phyloP scores from a whole-genome alignment of 441 rosid species.

The Jatropha multifida region DNA sequence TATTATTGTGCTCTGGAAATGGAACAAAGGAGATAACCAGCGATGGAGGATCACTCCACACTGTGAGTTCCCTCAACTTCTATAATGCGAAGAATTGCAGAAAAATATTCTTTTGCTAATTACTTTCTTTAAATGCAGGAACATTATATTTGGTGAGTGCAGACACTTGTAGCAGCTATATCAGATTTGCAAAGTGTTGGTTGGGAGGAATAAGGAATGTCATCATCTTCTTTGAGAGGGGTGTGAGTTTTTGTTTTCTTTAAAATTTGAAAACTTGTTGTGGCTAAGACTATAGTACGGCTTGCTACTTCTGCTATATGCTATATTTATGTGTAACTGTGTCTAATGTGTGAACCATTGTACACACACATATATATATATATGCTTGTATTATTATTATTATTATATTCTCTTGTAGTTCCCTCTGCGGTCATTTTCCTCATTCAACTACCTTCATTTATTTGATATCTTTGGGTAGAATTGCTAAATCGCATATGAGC shows the following conservation, averaged over 20 bases:
- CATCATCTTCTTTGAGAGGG: neutral
- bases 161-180: neutral
- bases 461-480: neutral
- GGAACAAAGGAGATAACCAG: conserved; percentile 89
- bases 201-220: conserved; percentile 1
- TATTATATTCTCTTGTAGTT: too few relatives aligned
- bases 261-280: neutral
- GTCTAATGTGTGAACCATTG: neutral
- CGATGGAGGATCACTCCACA: conserved; percentile 66
- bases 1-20: conserved; percentile 67
- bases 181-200: conserved; percentile 1
- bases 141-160: neutral
- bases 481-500: too few relatives aligned
- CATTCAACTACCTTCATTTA: neutral
- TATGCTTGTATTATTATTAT: too few relatives aligned
- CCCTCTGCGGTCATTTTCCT: neutral
- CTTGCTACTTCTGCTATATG: neutral
- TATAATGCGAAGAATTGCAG: neutral
- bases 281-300: neutral
- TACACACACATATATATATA: neutral
- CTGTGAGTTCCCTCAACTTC: conserved; percentile 48
- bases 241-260: neutral
- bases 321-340: neutral
- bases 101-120: neutral
- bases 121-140: conserved; percentile 25